Base-by-base conservation (phyloP, 176 grass and related monocot genomes). In the Eleusine indica region DNA sequence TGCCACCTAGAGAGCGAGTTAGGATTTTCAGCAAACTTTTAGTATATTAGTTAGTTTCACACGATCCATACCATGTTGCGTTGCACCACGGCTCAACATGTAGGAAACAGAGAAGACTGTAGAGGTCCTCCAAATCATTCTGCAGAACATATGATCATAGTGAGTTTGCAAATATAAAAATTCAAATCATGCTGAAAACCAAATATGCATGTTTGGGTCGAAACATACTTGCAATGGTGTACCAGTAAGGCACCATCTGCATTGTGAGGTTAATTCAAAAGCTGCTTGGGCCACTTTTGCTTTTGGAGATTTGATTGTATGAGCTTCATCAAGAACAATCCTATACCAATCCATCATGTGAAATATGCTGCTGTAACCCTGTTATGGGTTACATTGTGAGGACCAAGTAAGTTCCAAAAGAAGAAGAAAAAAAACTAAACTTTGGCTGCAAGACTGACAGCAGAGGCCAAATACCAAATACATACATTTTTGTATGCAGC, bases 211-310 rank as follows among this genome's bases (percentile, higher is more conserved):
- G 4, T 30, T 30, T 25, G 16, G 15, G 57, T 15, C 5, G 9
- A 82, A 86, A 74, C 39, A 40, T 28, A 97, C 90, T 80, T 97
- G 95, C 63, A 97, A 89, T 63, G 92, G 95, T 62, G 95, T 97
- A 35, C 95, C 95, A 9, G 95, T 97, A 74, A 97, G 91, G 76
- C 95, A 97, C 95, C 92, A 97, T 86, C 92, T 91, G 90, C 92
- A 94, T 47, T 94, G 78, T 38, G 95, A 85, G 11, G 51, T 89
- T 61, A 97, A 93, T 56, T 73, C 82, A 82, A 84, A 93, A 46
- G 95, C 88, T 71, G 95, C 86, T 83, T 93, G 92, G 52, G 95
- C 92, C 17, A 54, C 88, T 89, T 80, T 90, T 60, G 86, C 88
- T 88, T 84, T 97, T 7, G 90, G 88, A 61, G 79, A 92, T 84